Evolutionary conservation across 768 basidiomycete species (phyloP).

Genomic region (Podaxis sp.): DNA sequence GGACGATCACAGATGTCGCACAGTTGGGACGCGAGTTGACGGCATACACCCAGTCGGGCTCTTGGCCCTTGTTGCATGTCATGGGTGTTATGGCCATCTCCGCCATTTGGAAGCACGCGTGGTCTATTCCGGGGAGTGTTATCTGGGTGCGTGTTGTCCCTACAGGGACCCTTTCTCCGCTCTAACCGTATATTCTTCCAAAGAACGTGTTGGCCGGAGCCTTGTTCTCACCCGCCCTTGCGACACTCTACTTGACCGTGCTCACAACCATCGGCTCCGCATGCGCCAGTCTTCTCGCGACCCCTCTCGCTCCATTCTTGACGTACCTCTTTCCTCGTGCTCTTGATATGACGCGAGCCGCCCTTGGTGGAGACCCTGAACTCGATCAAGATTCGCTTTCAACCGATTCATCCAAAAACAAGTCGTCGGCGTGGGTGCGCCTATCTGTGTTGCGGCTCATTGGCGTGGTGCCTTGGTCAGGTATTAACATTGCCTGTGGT

Average conservation of each 20-base stretch:
- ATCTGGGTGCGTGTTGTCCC: constrained; percentile 63
- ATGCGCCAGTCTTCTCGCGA: constrained; percentile 75
- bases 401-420: constrained; percentile 26
- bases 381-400: constrained; percentile 34
- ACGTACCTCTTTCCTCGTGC: constrained; percentile 81
- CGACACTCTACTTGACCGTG: constrained; percentile 76
- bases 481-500: constrained; percentile 95
- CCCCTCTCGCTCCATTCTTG: constrained; percentile 83
- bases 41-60: constrained; percentile 72
- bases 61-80: constrained; percentile 68
- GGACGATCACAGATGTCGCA: constrained; percentile 71
- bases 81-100: constrained; percentile 79
- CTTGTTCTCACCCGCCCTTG: constrained; percentile 77
- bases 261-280: constrained; percentile 88
- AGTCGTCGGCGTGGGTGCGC: constrained; percentile 73
- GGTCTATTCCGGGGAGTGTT: constrained; percentile 94
- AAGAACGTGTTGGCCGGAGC: constrained; percentile 91
- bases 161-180: constrained; percentile 15
- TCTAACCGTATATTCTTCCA: constrained; percentile 12
- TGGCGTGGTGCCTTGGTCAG: constrained; percentile 95
- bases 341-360: constrained; percentile 79
- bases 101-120: constrained; percentile 94
- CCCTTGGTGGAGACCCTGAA: constrained; percentile 68
- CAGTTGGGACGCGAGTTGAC: constrained; percentile 74
- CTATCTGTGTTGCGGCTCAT: constrained; percentile 85